Percentiles rank a stretch among this genome's conserved stretches.
Conservation (phyloP, 2,329 filamentous ascomycete genomes). For the Pseudohalonectria lignicola region DNA sequence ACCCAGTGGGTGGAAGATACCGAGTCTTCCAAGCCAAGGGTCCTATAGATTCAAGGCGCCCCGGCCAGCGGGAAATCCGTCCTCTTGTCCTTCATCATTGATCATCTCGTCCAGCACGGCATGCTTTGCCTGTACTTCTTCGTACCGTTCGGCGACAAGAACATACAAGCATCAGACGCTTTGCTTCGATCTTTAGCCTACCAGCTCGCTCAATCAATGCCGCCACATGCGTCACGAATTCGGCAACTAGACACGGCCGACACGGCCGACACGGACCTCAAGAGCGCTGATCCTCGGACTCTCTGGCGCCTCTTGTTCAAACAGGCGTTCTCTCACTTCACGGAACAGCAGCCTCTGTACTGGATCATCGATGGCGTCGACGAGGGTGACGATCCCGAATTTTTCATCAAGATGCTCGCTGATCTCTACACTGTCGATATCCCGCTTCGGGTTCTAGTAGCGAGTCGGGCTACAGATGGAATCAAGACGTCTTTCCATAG, state of each 20-base stretch:
- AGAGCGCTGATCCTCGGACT: not conserved
- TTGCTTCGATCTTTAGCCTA: slow-evolving; percentile 1
- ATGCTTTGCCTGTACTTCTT: slow-evolving; percentile 1
- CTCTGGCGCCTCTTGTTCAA: slow-evolving; percentile 1
- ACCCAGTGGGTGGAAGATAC: not conserved
- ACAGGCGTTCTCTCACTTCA: not conserved
- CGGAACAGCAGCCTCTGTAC: not conserved
- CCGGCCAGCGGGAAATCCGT: slow-evolving; percentile 3
- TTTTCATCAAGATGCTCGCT: not conserved
- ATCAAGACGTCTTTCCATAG: not conserved
- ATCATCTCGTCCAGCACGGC: not conserved
- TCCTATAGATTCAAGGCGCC: slow-evolving; percentile 1
- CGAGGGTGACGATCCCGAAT: not conserved
- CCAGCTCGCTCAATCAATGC: too few relatives aligned
- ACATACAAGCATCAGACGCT: not conserved
- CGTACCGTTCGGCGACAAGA: not conserved
- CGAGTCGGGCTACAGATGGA: not conserved
- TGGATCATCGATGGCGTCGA: slow-evolving; percentile 5
- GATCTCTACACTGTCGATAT: not conserved
- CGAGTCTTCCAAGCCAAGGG: not conserved
- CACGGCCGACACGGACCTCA: not conserved
- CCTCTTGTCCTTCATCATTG: slow-evolving; percentile 1
- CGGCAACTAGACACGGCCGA: not conserved
- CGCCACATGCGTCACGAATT: not conserved
- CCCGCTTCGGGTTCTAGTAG: not conserved